Evolutionary conservation across 768 basidiomycete genomes (phyloP), one percentile per base, ranked within the genome.

Genomic region (Mycena polygramma): DNA sequence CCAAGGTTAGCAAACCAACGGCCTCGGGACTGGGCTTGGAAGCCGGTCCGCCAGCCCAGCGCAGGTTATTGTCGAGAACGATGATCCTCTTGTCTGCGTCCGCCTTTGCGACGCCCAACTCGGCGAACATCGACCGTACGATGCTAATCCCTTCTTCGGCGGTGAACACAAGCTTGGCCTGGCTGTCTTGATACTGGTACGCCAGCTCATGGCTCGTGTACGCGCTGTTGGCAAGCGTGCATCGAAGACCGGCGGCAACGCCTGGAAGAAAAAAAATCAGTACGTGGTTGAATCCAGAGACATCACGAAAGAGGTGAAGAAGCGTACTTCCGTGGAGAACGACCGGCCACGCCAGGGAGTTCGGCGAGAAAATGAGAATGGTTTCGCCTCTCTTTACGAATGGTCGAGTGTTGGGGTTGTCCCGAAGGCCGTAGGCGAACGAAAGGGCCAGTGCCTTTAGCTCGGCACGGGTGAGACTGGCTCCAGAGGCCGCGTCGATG

Each of bases 121-220:
- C 58, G 2, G 62, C 51, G 45, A 77, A 77, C 77, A 76, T 75
- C 20, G 65, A 66, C 11, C 65, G 52, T 39, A 75, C 78, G 8
- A 69, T 66, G 57, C 45, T 39, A 30, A 73, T 24, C 0, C 69
- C 85, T 0, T 81, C 72, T 1, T 90, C 90, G 62, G 87, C 83
- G 15, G 82, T 81, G 57, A 92, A 84, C 35, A 90, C 75, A 37
- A 86, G 75, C 57, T 84, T 79, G 0, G 91, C 85, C 2, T 79
- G 74, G 39, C 86, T 85, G 67, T 92, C 85, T n/a, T 66, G 75
- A 52, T 89, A 84, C 74, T 93, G 92, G 74, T 87, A 84, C 0
- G 80, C 79, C 2, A 93, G 81, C 72, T 93, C 92, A 1, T 75
- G 68, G 7, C 85, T 73, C 4, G 86, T 88, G 73, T 89, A 92